These are phyloP conservation scores for Fagus sylvatica DNA, from an alignment of 306 rosid species.

Conservation along the genomic window DNA sequence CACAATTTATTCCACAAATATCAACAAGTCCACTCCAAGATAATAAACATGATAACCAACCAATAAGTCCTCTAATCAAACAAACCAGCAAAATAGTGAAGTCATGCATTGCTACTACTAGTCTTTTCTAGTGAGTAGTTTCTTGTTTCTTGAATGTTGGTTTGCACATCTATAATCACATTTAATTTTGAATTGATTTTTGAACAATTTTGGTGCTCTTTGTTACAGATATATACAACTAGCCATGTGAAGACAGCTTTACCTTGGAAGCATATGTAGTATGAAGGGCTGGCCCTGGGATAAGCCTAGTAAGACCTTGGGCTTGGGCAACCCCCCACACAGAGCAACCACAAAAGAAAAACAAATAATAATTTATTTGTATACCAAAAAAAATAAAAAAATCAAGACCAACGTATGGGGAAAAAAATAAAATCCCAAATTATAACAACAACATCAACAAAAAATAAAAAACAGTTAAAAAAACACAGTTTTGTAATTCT, in stretches of 20 bases:
- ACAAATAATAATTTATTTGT: no score
- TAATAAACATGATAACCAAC: background rate
- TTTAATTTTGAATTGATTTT: background rate
- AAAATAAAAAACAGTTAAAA: no score
- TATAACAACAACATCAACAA: no score
- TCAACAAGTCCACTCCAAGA: background rate
- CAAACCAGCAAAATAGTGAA: no score
- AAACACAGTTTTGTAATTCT: no score
- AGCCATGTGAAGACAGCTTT: constrained; percentile 38
- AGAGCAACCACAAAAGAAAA: no score
- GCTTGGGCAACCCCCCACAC: no score
- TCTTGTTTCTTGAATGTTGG: background rate
- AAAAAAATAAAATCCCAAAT: no score
- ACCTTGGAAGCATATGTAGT: constrained; percentile 26
- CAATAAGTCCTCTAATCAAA: background rate
- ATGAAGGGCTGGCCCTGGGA: background rate
- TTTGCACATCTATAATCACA: background rate
- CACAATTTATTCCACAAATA: background rate
- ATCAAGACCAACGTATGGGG: no score
- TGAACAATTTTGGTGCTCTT: constrained; percentile 1
- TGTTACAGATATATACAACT: constrained; percentile 74
- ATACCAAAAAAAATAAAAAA: no score
- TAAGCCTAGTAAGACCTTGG: no score
- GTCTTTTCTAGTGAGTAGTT: background rate
- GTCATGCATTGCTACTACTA: no score